Percentiles rank a stretch among this genome's conserved stretches.
Conservation (phyloP, 208 protist genomes). For the Phytomonas sp. region DNA sequence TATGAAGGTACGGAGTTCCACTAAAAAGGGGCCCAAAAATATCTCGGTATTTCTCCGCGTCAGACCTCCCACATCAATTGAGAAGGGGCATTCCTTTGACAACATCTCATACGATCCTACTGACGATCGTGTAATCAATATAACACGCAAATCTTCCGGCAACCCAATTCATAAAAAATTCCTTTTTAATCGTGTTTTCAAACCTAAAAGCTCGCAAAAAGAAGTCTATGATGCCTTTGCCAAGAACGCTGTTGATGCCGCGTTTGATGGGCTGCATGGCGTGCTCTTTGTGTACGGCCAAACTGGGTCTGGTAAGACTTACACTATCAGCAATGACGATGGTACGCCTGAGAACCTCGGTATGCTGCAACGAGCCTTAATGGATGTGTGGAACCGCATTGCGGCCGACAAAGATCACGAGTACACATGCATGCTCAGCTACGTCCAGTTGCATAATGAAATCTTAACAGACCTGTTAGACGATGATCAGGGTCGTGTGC, state of each 20-base stretch:
- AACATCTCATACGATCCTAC: slow-evolving; percentile 57
- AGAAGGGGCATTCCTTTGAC: slow-evolving; percentile 63
- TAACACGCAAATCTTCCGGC: slow-evolving; percentile 37
- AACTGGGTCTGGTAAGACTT: slow-evolving; percentile 88
- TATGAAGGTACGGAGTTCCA: slow-evolving; percentile 38
- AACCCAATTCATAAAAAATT: slow-evolving; percentile 39
- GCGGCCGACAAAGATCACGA: slow-evolving; percentile 51
- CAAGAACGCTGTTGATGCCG: slow-evolving; percentile 70
- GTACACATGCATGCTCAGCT: slow-evolving; percentile 75
- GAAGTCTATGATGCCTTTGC: slow-evolving; percentile 74
- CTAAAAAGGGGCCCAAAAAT: slow-evolving; percentile 68
- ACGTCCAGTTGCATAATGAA: slow-evolving; percentile 90
- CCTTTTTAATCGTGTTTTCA: slow-evolving; percentile 72
- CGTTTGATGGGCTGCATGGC: slow-evolving; percentile 84
- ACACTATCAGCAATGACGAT: slow-evolving; percentile 87
- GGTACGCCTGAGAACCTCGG: slow-evolving; percentile 47
- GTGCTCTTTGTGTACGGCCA: slow-evolving; percentile 90
- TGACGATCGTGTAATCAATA: slow-evolving; percentile 33
- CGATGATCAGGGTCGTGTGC: slow-evolving; percentile 53
- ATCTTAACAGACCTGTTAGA: slow-evolving; percentile 81
- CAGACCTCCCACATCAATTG: slow-evolving; percentile 56
- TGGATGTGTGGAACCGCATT: slow-evolving; percentile 64
- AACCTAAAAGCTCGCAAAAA: slow-evolving; percentile 38
- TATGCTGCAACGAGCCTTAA: slow-evolving; percentile 77
- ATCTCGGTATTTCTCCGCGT: slow-evolving; percentile 84